Evolutionary conservation across 164 flowering plant genomes (phyloP), one percentile per base, ranked within the genome.

Genomic region (Nymphaea colorata): DNA sequence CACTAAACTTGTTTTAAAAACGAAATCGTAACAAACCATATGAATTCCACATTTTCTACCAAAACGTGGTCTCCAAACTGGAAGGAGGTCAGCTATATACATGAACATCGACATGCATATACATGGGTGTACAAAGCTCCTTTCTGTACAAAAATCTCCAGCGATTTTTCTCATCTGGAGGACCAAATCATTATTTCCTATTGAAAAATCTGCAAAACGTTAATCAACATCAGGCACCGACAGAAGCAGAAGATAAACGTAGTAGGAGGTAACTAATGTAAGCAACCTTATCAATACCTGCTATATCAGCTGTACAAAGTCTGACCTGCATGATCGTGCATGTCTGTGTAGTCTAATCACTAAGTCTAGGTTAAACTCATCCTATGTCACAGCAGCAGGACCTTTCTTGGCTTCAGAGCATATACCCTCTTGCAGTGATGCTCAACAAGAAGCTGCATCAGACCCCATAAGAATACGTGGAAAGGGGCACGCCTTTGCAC

Each of bases 401-500:
- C 57, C 57, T 8, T 51, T 3, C 57, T 25, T 25, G 36, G 36
- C 36, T 51, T 51, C 14, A 51, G 12, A 51, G 36, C 36, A 51
- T 51, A 51, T 51, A 51, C 14, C 57, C 57, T 47, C 12, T 12
- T 51, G 14, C 14, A 51, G 12, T 7, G 57, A 51, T 8, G 57
- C 57, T 51, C 57, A 51, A 51, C 15, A 15, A 8, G 15, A 51
- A 51, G 57, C 57, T 51, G 57, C 14, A 51, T 43, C 16, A 42
- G 44, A 61, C 78, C 70, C 79, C 12, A 61, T 62, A 53, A 79
- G 70, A 10, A 79, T 15, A 62, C 74, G 66, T 15, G 69, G 67
- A 57, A 76, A 42, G 4, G 81, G 80, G 70, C 53, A 25, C 41
- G 76, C 69, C 51, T 73, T 79, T 55, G 82, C 64, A 69, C 83